Base-by-base conservation (phyloP, 768 basidiomycete genomes). In the Boletus vinaceobasis region DNA sequence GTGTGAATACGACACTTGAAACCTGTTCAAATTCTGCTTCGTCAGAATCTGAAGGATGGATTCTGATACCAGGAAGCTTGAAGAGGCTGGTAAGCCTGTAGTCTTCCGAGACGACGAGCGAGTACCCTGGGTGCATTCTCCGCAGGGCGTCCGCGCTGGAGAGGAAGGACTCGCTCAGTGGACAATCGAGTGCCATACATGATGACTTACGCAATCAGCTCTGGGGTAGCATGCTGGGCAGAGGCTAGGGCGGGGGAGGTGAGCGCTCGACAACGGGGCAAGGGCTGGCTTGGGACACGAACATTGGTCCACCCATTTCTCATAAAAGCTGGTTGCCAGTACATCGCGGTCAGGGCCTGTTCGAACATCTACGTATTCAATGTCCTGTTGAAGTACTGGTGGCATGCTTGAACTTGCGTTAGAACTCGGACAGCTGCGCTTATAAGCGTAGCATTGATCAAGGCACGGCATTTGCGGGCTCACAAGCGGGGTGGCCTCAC, bases 51-150 rank as follows among this genome's bases (percentile, higher is more conserved):
- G 78, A 70, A 4, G 83, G 77, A 35, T 75, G 66, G 3, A 75
- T 65, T n/a, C 63, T 50, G 19, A 77, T 76, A 15, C 68, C 79
- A 39, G 87, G 87, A 57, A 80, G 81, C 19, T 63, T 64, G 8
- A 87, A 66, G 43, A 87, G 57, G 54, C 78, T 72, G 55, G 78
- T 69, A 57, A 85, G 64, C 29, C 71, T 64, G 48, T 56, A 68
- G 53, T 84, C 82, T 7, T 69, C 62, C 4, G 85, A 80, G 55
- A 79, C 68, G 8, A 87, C 77, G 27, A 88, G 60, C 27, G 84
- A 82, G 61, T 86, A 76, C 10, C 79, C 77, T 7, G 87, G 85
- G 64, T 88, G 84, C 15, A 86, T 53, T 60, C 74, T 78, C 36
- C 76, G 79, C 37, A 90, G 73, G 37, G 75, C 70, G 55, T 83